phyloP scores from a whole-genome alignment of 139 green algal genomes.

The Haematococcus sp. region DNA sequence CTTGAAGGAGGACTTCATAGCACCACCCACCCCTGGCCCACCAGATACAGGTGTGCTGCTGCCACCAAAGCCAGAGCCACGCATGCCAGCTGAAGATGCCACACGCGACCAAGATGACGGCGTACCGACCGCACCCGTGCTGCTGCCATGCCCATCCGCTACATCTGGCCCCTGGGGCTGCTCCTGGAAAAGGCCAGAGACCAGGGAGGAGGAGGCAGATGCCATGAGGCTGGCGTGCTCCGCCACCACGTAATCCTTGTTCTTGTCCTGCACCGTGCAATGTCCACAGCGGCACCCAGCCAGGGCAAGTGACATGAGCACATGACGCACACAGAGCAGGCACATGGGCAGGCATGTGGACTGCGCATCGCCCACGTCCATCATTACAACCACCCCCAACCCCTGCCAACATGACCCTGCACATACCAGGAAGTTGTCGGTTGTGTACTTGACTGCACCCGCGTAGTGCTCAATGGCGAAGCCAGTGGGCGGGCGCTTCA shows the following conservation, averaged over 20 bases:
- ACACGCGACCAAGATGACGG: background rate
- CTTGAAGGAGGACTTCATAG: conserved; percentile 59
- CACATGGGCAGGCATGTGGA: too few species aligned
- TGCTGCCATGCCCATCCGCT: too few species aligned
- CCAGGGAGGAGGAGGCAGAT: conserved; percentile 51
- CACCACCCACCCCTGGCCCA: background rate
- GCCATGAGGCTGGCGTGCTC: conserved; percentile 91
- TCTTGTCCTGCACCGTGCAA: too few species aligned
- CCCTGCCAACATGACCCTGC: background rate
- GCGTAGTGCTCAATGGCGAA: conserved; percentile 97
- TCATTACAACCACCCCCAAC: too few species aligned
- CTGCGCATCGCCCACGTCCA: too few species aligned
- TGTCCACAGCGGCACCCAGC: too few species aligned
- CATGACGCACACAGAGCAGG: too few species aligned
- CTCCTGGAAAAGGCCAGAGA: conserved; percentile 49
- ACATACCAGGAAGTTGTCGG: conserved; percentile 30
- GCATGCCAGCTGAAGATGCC: background rate
- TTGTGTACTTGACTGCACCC: conserved; percentile 29
- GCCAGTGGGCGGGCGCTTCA: conserved; percentile 70
- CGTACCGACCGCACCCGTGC: too few species aligned
- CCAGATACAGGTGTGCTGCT: background rate
- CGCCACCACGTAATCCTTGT: conserved; percentile 90
- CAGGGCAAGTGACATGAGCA: too few species aligned
- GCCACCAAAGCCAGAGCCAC: background rate
- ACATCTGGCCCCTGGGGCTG: background rate